phyloP scores from a whole-genome alignment of 306 rosid species.

The Ammopiptanthus mongolicus region DNA sequence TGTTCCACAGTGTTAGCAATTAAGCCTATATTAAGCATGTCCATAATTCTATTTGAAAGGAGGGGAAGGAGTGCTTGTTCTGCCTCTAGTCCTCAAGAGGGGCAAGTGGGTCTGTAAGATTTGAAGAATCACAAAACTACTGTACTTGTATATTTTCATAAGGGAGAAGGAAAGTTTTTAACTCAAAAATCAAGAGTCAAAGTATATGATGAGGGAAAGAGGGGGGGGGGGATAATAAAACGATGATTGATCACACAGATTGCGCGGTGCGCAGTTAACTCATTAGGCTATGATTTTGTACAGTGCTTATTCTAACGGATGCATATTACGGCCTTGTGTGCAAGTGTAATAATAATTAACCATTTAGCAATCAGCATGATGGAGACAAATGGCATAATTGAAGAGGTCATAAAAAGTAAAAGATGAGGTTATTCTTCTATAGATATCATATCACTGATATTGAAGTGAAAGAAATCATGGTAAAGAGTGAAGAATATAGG shows the following conservation, averaged over 20 bases:
- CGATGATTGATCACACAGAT: not conserved
- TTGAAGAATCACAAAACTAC: not conserved
- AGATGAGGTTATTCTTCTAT: not conserved
- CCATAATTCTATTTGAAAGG: not conserved
- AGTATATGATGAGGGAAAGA: not conserved
- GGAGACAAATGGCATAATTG: constrained; percentile 7
- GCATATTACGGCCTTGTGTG: not conserved
- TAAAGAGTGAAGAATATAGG: not conserved
- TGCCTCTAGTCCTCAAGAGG: not conserved
- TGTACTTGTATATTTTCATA: not conserved
- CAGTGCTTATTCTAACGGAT: not conserved
- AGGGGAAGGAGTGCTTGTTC: not conserved
- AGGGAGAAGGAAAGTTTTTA: not conserved
- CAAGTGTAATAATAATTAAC: not conserved
- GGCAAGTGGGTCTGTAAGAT: not conserved
- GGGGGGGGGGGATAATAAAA: not conserved
- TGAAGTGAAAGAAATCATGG: not conserved
- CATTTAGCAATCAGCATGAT: not conserved
- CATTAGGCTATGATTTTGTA: not conserved
- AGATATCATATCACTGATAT: not conserved
- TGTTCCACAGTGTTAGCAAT: not conserved
- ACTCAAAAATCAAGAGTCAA: not conserved
- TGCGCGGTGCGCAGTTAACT: not conserved
- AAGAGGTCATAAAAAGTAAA: not conserved
- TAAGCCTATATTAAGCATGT: not conserved